Evolutionary conservation across 306 rosid genomes (phyloP).

Genomic region (Macrotyloma uniflorum): DNA sequence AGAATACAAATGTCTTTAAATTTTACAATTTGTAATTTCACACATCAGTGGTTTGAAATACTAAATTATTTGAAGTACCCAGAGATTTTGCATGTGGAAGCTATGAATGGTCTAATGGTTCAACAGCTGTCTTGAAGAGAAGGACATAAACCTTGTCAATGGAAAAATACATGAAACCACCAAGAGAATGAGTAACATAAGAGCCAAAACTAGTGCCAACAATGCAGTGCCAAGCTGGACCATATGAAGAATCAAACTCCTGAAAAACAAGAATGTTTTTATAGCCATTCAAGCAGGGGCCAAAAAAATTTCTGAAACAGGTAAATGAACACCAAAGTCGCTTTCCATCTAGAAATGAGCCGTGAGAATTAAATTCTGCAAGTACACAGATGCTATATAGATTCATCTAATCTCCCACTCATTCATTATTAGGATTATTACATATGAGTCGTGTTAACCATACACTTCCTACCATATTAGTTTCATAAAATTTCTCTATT

Average conservation of each 20-base stretch:
- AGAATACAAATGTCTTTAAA: constrained; percentile 26
- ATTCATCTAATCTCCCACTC: not conserved
- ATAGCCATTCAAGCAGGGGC: not conserved
- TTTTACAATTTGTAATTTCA: constrained; percentile 36
- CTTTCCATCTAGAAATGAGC: not conserved
- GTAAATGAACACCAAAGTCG: not conserved
- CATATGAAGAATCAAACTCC: constrained; percentile 88
- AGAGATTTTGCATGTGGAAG: constrained; percentile 32
- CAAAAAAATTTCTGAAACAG: not conserved
- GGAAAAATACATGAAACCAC: constrained; percentile 92
- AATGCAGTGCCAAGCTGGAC: constrained; percentile 99
- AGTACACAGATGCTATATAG: not conserved
- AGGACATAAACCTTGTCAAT: constrained; percentile 93
- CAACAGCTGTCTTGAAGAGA: constrained; percentile 94
- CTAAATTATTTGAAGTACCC: constrained; percentile 22
- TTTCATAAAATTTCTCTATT: too few relatives aligned
- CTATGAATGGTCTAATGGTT: constrained; percentile 69
- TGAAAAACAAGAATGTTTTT: constrained; percentile 40
- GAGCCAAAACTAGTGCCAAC: constrained; percentile 98
- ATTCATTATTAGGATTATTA: not conserved
- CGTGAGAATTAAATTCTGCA: not conserved
- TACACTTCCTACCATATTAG: too few relatives aligned
- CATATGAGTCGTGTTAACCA: too few relatives aligned
- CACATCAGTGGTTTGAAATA: constrained; percentile 33
- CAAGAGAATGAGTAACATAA: constrained; percentile 85